Percentiles rank a stretch among this genome's conserved stretches.
Evolutionary conservation across 805 yeast species (phyloP).

Genomic region (Yarrowia sp.): DNA sequence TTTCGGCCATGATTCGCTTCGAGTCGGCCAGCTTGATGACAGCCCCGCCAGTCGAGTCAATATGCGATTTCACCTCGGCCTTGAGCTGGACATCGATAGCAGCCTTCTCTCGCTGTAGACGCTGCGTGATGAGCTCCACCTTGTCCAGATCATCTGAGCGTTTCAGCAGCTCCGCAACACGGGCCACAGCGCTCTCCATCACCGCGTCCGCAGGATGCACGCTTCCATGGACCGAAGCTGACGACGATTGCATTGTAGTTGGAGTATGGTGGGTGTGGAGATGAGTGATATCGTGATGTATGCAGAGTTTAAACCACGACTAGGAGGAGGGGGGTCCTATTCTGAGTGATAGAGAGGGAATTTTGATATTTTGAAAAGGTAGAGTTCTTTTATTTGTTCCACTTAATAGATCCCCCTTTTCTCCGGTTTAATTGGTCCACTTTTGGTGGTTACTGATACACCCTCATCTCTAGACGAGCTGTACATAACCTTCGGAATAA

Average conservation of each 20-base stretch:
- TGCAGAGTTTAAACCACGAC: too few relatives aligned
- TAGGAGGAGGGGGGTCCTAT: too few relatives aligned
- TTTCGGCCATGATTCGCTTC: slow-evolving; percentile 52
- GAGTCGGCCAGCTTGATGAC: slow-evolving; percentile 51
- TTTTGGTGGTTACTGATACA: too few relatives aligned
- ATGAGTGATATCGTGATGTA: neutral
- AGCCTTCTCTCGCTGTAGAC: slow-evolving; percentile 64
- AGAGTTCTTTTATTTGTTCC: too few relatives aligned
- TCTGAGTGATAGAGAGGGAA: too few relatives aligned
- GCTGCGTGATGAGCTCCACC: slow-evolving; percentile 49
- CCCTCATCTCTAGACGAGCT: too few relatives aligned
- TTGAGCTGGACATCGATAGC: slow-evolving; percentile 77
- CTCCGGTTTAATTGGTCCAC: too few relatives aligned
- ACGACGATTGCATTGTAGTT: slow-evolving; percentile 32
- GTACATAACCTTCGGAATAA: too few relatives aligned
- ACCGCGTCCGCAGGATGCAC: slow-evolving; percentile 27
- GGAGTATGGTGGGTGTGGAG: neutral
- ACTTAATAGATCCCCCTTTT: too few relatives aligned
- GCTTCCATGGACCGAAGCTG: slow-evolving; percentile 28
- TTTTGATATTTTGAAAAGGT: too few relatives aligned
- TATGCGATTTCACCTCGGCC: slow-evolving; percentile 70
- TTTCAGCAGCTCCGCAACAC: slow-evolving; percentile 45
- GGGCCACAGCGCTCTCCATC: slow-evolving; percentile 42
- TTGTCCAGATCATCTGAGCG: slow-evolving; percentile 50
- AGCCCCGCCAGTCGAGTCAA: slow-evolving; percentile 59